Base-by-base conservation (phyloP, 805 yeast species). In the Candida verbasci region DNA sequence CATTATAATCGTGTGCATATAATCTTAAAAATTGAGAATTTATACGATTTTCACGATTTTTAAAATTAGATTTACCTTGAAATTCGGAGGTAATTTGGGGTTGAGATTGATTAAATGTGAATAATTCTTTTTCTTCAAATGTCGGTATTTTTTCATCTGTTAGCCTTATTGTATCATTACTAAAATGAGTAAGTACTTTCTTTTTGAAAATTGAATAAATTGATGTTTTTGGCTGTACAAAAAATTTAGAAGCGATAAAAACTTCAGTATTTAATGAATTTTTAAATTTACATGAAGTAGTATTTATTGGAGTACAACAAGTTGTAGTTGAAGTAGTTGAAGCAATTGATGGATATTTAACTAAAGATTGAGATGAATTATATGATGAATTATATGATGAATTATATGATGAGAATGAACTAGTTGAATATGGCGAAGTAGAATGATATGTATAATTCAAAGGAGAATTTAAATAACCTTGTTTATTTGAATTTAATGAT, bases 1-100 rank as follows among this genome's bases (percentile, higher is more conserved):
- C 61, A n/a, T 62, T 53, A 40, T 57, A 65, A 46, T 76, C 80
- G 31, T 65, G 58, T 1, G 82, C 72, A 43, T 74, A 76, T 24
- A 72, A 55, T 37, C 72, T 55, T 17, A 77, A 51, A 40, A 76
- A 76, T 22, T 56, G 54, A 6, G 76, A 56, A 47, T 77, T 77
- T 29, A 76, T 62, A 37, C 82, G 60, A 24, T 70, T 65, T 40
- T 75, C 80, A 40, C 81, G 57, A 39, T 54, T 56, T 27, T 39
- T 44, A 35, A 45, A 48, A 1, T 36, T 31, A 28, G 39, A 9
- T 25, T 39, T 10, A 31, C n/a, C n/a, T n/a, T n/a, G n/a, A n/a
- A n/a, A n/a, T n/a, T n/a, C n/a, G n/a, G n/a, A n/a, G 34, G 2
- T 5, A 14, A 27, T 24, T 25, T 25, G 14, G 34, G 43, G 23